Conservation (phyloP, 768 basidiomycete species). For the Exsudoporus frostii region DNA sequence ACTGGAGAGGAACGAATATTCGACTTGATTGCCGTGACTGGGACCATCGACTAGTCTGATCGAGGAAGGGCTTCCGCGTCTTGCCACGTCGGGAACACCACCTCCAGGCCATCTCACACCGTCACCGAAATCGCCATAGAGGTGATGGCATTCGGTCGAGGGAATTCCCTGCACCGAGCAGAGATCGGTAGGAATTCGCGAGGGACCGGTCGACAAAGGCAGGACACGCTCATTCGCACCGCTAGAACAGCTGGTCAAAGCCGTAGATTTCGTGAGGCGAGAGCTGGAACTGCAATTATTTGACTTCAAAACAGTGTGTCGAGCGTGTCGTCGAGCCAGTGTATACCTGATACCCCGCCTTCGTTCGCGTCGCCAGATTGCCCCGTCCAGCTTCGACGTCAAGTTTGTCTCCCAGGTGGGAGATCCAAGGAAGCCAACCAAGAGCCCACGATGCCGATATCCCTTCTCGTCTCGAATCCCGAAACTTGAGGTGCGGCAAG, state of each 20-base stretch:
- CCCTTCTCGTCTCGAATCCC: slow-evolving; percentile 5
- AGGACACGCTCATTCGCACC: background rate
- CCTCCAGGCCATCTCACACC: background rate
- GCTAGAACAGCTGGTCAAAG: slow-evolving; percentile 4
- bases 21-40: slow-evolving; percentile 10
- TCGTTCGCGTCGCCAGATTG: slow-evolving; percentile 6
- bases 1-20: slow-evolving; percentile 25
- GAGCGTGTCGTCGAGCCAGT: slow-evolving; percentile 6
- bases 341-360: slow-evolving; percentile 4
- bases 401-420: slow-evolving; percentile 30
- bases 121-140: slow-evolving; percentile 9
- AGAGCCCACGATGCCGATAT: slow-evolving; percentile 10
- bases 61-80: slow-evolving; percentile 21
- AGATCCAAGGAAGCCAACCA: slow-evolving; percentile 32
- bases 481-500: background rate
- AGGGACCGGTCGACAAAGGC: background rate
- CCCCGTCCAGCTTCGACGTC: slow-evolving; percentile 11
- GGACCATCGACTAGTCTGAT: slow-evolving; percentile 24
- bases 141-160: background rate
- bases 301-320: background rate
- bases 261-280: slow-evolving; percentile 7
- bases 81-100: background rate
- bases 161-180: background rate
- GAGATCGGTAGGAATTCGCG: background rate
- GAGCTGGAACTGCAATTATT: slow-evolving; percentile 3